Conservation (phyloP, 2,329 filamentous ascomycete species). For the Colletotrichum falcatum region DNA sequence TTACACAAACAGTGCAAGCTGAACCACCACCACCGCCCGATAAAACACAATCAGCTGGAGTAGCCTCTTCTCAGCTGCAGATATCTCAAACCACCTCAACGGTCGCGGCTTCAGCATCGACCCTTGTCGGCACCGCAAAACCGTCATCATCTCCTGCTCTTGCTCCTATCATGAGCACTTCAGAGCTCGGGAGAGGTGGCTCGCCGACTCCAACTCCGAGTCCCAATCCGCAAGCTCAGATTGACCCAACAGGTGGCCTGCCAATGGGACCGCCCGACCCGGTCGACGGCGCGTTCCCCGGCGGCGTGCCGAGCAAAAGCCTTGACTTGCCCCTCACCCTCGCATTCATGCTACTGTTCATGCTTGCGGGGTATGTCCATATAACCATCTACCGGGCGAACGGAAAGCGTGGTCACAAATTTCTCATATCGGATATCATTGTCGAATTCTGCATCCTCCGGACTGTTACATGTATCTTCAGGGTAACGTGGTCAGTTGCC, state of each 20-base stretch:
- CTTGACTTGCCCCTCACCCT: slow-evolving; percentile 44
- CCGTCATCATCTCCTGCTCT: not conserved
- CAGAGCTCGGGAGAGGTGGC: slow-evolving; percentile 13
- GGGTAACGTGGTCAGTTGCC: slow-evolving; percentile 51
- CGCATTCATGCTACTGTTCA: slow-evolving; percentile 45
- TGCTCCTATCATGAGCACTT: slow-evolving; percentile 11
- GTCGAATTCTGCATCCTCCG: slow-evolving; percentile 54
- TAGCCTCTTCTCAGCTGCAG: not conserved
- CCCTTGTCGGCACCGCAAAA: not conserved
- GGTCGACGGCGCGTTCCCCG: slow-evolving; percentile 27
- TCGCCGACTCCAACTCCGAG: not conserved
- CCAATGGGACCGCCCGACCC: slow-evolving; percentile 33
- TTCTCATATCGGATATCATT: slow-evolving; percentile 51
- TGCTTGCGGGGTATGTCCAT: slow-evolving; percentile 44
- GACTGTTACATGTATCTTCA: slow-evolving; percentile 50
- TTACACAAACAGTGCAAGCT: slow-evolving; percentile 22
- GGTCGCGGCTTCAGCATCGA: slow-evolving; percentile 3
- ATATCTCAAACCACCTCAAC: not conserved
- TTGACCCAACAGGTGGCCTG: slow-evolving; percentile 7
- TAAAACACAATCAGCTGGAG: not conserved
- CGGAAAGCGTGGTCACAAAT: slow-evolving; percentile 52
- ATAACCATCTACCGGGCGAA: slow-evolving; percentile 47
- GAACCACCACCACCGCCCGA: not conserved
- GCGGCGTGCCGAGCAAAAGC: slow-evolving; percentile 37
- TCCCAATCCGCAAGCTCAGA: slow-evolving; percentile 15